A percentile compares a stretch with the other conserved stretches of the same genome.
Conservation (phyloP, 2,329 filamentous ascomycete species). For the Tolypocladium pustulatum region DNA sequence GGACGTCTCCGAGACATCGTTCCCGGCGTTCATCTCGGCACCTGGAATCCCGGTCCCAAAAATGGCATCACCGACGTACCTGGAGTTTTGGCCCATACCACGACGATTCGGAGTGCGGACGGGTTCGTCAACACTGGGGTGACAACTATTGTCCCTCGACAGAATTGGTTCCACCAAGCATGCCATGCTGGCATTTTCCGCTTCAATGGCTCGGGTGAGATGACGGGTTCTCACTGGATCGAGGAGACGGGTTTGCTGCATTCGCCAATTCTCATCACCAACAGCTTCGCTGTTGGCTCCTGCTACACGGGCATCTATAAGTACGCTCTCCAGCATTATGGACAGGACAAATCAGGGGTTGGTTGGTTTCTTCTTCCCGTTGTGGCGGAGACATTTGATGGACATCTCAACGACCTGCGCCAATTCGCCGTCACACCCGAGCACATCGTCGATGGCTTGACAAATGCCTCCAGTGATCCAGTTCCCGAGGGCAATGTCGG, state of each 20-base stretch:
- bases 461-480: constrained; percentile 33
- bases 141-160: background rate
- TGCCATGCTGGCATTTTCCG: background rate
- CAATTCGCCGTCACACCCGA: constrained; percentile 43
- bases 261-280: constrained; percentile 51
- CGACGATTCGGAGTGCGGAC: background rate
- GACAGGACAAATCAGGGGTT: constrained; percentile 28
- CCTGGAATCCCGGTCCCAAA: background rate
- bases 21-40: background rate
- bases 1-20: background rate
- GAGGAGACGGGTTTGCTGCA: constrained; percentile 49
- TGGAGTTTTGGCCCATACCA: background rate
- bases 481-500: constrained; percentile 54
- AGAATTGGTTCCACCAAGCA: background rate
- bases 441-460: constrained; percentile 44
- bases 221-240: constrained; percentile 52
- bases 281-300: constrained; percentile 45
- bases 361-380: constrained; percentile 47
- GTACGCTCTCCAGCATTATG: constrained; percentile 36
- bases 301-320: constrained; percentile 49
- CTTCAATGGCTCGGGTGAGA: constrained; percentile 52
- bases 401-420: constrained; percentile 45
- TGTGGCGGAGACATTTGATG: constrained; percentile 54
- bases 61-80: background rate
- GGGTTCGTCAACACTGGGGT: background rate